phyloP scores from a whole-genome alignment of 192 early-diverging fungal species.

The Coemansia furcata region DNA sequence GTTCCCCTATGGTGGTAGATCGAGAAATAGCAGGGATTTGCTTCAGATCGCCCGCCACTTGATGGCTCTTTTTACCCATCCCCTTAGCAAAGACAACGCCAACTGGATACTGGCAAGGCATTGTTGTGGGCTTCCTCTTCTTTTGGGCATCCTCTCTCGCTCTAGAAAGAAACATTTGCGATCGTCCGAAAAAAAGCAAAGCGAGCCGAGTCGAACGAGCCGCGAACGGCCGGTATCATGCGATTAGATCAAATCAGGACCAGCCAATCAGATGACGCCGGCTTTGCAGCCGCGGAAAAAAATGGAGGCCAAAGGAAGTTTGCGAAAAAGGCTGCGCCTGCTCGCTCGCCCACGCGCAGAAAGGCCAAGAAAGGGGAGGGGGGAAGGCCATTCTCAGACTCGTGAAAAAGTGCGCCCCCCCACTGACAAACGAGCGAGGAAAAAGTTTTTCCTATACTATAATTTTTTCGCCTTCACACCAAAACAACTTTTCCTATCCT shows the following conservation, averaged over 20 bases:
- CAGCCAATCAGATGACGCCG: constrained; percentile 7
- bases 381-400: neutral
- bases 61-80: neutral
- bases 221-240: neutral
- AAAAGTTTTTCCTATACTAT: constrained; percentile 7
- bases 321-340: neutral
- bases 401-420: neutral
- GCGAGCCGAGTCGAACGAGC: neutral
- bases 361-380: neutral
- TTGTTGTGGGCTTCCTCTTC: neutral
- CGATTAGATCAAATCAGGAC: neutral
- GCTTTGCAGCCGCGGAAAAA: neutral
- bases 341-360: neutral
- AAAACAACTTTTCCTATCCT: neutral
- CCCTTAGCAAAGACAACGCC: neutral
- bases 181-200: neutral
- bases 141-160: neutral
- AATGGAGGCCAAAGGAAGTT: neutral
- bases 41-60: neutral
- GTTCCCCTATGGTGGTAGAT: neutral
- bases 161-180: neutral
- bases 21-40: constrained; percentile 4
- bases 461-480: constrained; percentile 7
- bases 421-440: neutral
- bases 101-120: neutral